Conservation (phyloP, 2,329 filamentous ascomycete genomes). For the Fusarium euwallaceae region DNA sequence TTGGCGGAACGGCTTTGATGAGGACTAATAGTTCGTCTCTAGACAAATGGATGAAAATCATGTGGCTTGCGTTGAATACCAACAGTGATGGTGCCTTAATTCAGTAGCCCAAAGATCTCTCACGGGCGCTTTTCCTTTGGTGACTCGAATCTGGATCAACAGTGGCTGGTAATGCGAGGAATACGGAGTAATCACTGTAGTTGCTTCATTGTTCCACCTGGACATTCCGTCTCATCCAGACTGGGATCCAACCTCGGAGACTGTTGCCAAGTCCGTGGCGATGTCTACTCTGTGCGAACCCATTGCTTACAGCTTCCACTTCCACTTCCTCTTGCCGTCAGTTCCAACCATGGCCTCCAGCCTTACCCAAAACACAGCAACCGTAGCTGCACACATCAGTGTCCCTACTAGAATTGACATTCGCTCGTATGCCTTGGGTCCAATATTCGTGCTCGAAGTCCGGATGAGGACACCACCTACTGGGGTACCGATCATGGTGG, state of each 20-base stretch:
- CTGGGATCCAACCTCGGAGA: not conserved
- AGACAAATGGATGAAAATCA: not conserved
- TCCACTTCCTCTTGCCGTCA: conserved; percentile 8
- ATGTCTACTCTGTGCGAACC: not conserved
- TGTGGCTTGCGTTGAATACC: not conserved
- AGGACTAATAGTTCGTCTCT: not conserved
- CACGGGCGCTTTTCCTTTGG: not conserved
- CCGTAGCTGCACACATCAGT: not conserved
- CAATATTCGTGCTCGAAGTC: not conserved
- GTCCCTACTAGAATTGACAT: not conserved
- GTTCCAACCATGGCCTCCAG: conserved; percentile 13
- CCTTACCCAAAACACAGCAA: conserved; percentile 4
- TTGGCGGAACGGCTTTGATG: not conserved
- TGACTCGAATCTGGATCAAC: not conserved
- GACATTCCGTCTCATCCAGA: not conserved
- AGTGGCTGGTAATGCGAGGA: not conserved
- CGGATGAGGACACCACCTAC: not conserved
- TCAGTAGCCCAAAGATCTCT: not conserved
- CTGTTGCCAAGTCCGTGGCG: not conserved
- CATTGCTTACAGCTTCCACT: conserved; percentile 5
- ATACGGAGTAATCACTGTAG: not conserved
- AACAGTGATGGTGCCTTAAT: not conserved
- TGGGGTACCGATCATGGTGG: not conserved
- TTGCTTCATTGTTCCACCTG: not conserved
- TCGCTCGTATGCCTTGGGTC: not conserved